phyloP scores from a whole-genome alignment of 208 protist genomes.

The Tetramitus jugosus region DNA sequence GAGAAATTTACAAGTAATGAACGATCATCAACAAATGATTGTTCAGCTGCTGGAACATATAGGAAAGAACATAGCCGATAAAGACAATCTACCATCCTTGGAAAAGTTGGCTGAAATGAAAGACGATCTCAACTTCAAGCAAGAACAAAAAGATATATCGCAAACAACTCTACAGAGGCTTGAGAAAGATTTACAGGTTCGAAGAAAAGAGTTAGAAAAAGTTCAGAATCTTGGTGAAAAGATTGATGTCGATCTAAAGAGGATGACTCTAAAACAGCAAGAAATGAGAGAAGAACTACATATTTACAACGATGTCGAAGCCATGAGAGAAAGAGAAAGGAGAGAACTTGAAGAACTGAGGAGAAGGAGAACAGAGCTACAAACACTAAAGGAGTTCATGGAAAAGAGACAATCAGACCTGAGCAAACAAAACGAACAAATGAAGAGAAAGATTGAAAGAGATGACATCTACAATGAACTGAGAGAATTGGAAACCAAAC shows the following conservation, averaged over 20 bases:
- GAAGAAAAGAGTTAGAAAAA: conserved; percentile 72
- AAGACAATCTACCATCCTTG: conserved; percentile 62
- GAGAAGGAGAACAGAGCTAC: conserved; percentile 51
- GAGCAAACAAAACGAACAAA: conserved; percentile 41
- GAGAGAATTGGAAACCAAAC: conserved; percentile 62
- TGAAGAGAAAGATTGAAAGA: conserved; percentile 47
- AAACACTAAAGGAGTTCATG: conserved; percentile 55
- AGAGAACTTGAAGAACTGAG: conserved; percentile 47
- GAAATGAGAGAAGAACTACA: conserved; percentile 65
- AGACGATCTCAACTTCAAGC: conserved; percentile 61
- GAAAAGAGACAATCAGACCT: conserved; percentile 58
- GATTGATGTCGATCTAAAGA: conserved; percentile 68
- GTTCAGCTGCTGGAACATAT: conserved; percentile 59
- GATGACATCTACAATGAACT: conserved; percentile 53
- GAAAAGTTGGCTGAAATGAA: conserved; percentile 58
- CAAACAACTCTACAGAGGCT: conserved; percentile 67
- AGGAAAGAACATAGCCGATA: conserved; percentile 58
- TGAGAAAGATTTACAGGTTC: conserved; percentile 70
- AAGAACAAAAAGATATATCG: conserved; percentile 63
- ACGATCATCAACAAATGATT: conserved; percentile 52
- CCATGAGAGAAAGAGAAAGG: conserved; percentile 54
- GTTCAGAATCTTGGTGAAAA: conserved; percentile 68
- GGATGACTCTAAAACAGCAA: conserved; percentile 58
- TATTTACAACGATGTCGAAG: conserved; percentile 61
- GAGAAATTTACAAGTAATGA: conserved; percentile 56